A percentile compares a stretch with the other conserved stretches of the same genome.
These are phyloP conservation scores for Spathaspora girioi DNA, from an alignment of 805 yeast genomes.

Conservation along the genomic window DNA sequence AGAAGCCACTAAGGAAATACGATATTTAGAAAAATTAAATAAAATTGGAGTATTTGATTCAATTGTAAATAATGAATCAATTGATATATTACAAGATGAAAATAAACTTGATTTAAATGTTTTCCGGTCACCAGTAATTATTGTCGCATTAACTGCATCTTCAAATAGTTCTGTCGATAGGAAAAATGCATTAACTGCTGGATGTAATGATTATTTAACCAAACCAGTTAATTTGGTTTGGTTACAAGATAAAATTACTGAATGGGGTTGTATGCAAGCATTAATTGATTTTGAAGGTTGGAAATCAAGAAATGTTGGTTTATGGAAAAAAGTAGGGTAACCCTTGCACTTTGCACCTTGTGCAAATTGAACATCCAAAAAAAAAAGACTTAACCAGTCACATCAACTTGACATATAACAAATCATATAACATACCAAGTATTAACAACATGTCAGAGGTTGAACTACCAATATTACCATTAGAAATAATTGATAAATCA, in stretches of 20 bases:
- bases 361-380: background rate
- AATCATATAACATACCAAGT: background rate
- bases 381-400: background rate
- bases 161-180: slow-evolving; percentile 76
- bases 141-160: slow-evolving; percentile 94
- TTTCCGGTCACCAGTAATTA: slow-evolving; percentile 94
- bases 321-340: background rate
- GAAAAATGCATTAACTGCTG: slow-evolving; percentile 90
- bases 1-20: slow-evolving; percentile 89
- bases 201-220: slow-evolving; percentile 94
- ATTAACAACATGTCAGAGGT: background rate
- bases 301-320: slow-evolving; percentile 34
- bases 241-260: slow-evolving; percentile 90
- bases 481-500: slow-evolving; percentile 84
- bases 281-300: slow-evolving; percentile 93
- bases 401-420: background rate
- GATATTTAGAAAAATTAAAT: slow-evolving; percentile 77
- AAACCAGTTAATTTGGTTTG: slow-evolving; percentile 94
- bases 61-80: slow-evolving; percentile 20
- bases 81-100: slow-evolving; percentile 30
- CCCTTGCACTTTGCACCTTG: background rate
- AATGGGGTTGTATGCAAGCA: slow-evolving; percentile 99
- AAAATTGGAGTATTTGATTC: slow-evolving; percentile 67
- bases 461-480: slow-evolving; percentile 46
- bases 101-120: slow-evolving; percentile 57